Conservation (phyloP, 768 basidiomycete species). For the Leccinellum rugosiceps region DNA sequence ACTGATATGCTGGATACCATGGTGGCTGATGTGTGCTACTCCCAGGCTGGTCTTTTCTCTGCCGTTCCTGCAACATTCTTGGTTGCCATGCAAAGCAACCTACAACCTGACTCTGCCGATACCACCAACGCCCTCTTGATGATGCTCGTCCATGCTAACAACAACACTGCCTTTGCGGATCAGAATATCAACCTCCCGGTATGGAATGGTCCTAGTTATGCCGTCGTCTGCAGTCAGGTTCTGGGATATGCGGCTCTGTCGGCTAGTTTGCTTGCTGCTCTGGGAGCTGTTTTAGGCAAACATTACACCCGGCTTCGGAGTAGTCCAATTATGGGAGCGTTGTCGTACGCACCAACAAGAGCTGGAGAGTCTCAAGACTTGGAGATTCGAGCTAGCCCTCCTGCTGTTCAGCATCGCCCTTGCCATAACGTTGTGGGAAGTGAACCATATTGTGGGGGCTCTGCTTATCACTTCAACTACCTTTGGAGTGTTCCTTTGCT, state of each 20-base stretch:
- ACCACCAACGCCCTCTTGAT: slow-evolving; percentile 28
- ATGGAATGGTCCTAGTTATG: slow-evolving; percentile 18
- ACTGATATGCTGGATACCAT: not conserved
- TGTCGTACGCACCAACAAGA: slow-evolving; percentile 17
- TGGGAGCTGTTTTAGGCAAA: slow-evolving; percentile 19
- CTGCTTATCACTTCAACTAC: slow-evolving; percentile 9
- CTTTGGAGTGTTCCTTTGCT: slow-evolving; percentile 15
- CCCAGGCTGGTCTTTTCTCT: slow-evolving; percentile 42
- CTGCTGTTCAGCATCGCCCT: slow-evolving; percentile 19
- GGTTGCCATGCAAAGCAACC: slow-evolving; percentile 33
- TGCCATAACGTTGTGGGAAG: slow-evolving; percentile 11
- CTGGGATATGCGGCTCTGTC: slow-evolving; percentile 22
- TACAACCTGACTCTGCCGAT: slow-evolving; percentile 30
- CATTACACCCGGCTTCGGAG: slow-evolving; percentile 10
- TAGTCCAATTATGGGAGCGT: slow-evolving; percentile 12
- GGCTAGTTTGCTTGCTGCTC: slow-evolving; percentile 20
- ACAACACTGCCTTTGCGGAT: slow-evolving; percentile 11
- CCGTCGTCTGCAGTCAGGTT: slow-evolving; percentile 13
- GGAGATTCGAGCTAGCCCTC: slow-evolving; percentile 21
- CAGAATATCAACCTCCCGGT: slow-evolving; percentile 3
- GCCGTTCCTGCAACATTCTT: slow-evolving; percentile 38
- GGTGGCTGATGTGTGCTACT: not conserved
- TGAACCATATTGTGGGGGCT: slow-evolving; percentile 5
- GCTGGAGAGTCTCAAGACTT: slow-evolving; percentile 13
- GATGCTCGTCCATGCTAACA: slow-evolving; percentile 9